Percentiles rank a stretch among this genome's conserved stretches.
phyloP scores from a whole-genome alignment of 225 moss, liverwort and hornwort species.

The Sphagnum tenellum region DNA sequence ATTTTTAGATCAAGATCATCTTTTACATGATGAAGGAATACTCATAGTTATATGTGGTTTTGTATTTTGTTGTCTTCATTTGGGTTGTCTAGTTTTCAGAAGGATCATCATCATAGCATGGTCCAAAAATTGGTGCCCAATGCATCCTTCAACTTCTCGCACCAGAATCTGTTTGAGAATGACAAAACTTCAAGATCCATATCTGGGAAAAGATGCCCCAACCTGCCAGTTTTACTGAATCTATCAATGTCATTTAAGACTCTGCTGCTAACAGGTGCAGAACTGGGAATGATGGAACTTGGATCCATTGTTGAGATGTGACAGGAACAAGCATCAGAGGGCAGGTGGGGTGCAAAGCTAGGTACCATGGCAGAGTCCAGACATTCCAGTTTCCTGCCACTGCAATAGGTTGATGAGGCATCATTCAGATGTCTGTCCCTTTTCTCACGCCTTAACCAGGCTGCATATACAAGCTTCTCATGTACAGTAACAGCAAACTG shows the following conservation, averaged over 20 bases:
- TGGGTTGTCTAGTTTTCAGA: too few relatives aligned
- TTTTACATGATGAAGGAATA: too few relatives aligned
- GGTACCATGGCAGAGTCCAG: slow-evolving; percentile 48
- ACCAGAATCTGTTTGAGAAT: slow-evolving; percentile 90
- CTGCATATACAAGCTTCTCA: slow-evolving; percentile 83
- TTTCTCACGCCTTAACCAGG: slow-evolving; percentile 97
- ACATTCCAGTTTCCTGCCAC: slow-evolving; percentile 83
- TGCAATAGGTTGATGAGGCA: slow-evolving; percentile 74
- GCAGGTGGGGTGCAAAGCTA: slow-evolving; percentile 55
- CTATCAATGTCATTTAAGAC: slow-evolving; percentile 72
- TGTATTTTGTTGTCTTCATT: too few relatives aligned
- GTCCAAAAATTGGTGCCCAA: slow-evolving; percentile 29
- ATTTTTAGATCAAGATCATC: too few relatives aligned
- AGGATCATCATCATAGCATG: too few relatives aligned
- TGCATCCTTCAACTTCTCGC: slow-evolving; percentile 81
- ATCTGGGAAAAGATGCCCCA: slow-evolving; percentile 59
- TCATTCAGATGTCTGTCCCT: slow-evolving; percentile 75
- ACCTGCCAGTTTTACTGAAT: slow-evolving; percentile 71
- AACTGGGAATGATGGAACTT: slow-evolving; percentile 25
- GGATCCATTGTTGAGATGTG: slow-evolving; percentile 37
- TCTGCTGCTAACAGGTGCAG: slow-evolving; percentile 24
- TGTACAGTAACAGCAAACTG: slow-evolving; percentile 80
- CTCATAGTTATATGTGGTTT: too few relatives aligned
- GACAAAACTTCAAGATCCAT: slow-evolving; percentile 77
- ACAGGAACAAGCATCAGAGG: slow-evolving; percentile 80